Percentiles rank a stretch among this genome's conserved stretches.
Evolutionary conservation across 2,329 filamentous ascomycete species (phyloP).

Genomic region (Fusarium graminum): DNA sequence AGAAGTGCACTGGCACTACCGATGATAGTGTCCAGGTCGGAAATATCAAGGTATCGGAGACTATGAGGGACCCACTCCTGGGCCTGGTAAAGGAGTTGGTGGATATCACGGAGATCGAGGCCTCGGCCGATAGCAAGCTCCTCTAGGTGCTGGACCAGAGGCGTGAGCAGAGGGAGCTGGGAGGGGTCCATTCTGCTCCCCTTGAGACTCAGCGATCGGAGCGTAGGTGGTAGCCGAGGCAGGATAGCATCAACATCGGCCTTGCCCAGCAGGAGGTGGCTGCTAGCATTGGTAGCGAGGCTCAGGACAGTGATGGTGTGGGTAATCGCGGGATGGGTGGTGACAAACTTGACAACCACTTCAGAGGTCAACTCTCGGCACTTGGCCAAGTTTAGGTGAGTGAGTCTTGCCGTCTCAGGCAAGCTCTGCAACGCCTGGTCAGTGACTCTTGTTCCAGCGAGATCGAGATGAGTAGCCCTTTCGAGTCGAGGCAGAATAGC

Average conservation of each 20-base stretch:
- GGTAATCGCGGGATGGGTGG: conserved; percentile 76
- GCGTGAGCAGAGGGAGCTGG: conserved; percentile 73
- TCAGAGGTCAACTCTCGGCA: conserved; percentile 77
- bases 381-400: conserved; percentile 82
- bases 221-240: conserved; percentile 72
- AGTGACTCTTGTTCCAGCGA: conserved; percentile 82
- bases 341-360: conserved; percentile 77
- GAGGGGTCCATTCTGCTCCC: conserved; percentile 76
- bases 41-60: conserved; percentile 82
- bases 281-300: conserved; percentile 77
- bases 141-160: conserved; percentile 77
- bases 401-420: conserved; percentile 77
- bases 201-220: conserved; percentile 81
- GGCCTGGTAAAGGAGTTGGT: conserved; percentile 70
- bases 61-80: conserved; percentile 64
- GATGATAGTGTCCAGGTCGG: conserved; percentile 70
- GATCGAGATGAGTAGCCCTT: conserved; percentile 80
- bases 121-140: conserved; percentile 80
- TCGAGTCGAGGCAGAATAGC: conserved; percentile 77
- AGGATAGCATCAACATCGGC: conserved; percentile 75
- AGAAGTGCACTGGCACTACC: conserved; percentile 72
- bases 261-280: conserved; percentile 77
- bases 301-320: conserved; percentile 77
- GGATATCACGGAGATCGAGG: conserved; percentile 74
- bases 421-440: conserved; percentile 78